These are phyloP conservation scores for Cercospora sp. DNA, from an alignment of 2,329 filamentous ascomycete species.

Conservation along the genomic window DNA sequence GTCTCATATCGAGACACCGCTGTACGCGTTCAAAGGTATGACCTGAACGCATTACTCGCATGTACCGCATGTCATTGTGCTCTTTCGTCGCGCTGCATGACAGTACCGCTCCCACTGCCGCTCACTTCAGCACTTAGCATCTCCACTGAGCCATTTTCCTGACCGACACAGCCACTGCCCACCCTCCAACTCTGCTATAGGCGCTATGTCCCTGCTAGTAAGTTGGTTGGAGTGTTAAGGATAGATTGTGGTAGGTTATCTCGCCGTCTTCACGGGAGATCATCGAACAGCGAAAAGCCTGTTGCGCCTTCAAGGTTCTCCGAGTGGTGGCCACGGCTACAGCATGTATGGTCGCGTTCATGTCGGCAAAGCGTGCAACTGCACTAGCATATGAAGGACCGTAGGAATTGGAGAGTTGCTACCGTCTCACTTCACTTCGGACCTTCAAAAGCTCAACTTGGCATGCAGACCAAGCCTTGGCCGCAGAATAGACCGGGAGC, in stretches of 20 bases:
- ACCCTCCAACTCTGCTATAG: constrained; percentile 9
- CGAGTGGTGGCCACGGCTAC: not conserved
- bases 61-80: not conserved
- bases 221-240: not conserved
- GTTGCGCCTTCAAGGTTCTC: not conserved
- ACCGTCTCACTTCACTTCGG: constrained; percentile 21
- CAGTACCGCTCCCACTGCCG: not conserved
- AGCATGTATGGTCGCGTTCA: constrained; percentile 1
- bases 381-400: not conserved
- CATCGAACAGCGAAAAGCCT: not conserved
- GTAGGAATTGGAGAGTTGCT: constrained; percentile 11
- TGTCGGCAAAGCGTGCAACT: not conserved
- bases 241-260: constrained; percentile 1
- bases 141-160: constrained; percentile 20
- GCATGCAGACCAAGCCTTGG: constrained; percentile 18
- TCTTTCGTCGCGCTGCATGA: not conserved
- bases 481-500: constrained; percentile 19
- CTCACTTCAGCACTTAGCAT: not conserved
- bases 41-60: not conserved
- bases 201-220: constrained; percentile 11
- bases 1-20: not conserved
- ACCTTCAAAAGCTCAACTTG: constrained; percentile 12
- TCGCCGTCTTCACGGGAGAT: constrained; percentile 14
- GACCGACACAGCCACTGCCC: constrained; percentile 10
- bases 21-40: not conserved